Evolutionary conservation across 108 stramenopile species (phyloP).

Genomic region (Nitzschia putrida): DNA sequence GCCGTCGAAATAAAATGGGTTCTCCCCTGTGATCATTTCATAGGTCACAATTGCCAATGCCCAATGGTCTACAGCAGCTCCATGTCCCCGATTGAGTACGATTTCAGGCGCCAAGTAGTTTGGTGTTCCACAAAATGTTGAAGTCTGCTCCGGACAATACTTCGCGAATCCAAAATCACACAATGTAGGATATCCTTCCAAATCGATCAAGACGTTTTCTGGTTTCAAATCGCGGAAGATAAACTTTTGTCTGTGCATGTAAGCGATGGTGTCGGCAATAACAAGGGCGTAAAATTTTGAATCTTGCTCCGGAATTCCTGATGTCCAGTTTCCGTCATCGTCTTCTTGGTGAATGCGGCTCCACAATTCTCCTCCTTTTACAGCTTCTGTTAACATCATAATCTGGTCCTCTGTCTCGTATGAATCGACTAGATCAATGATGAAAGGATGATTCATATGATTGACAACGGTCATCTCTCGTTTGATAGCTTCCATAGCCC

Average conservation of each 20-base stretch:
- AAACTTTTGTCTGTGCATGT: conserved; percentile 66
- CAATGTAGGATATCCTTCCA: conserved; percentile 86
- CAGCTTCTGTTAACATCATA: conserved; percentile 53
- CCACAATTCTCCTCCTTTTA: conserved; percentile 64
- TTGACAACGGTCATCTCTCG: conserved; percentile 49
- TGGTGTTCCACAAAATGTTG: conserved; percentile 92
- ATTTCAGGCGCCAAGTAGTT: conserved; percentile 89
- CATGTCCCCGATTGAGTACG: conserved; percentile 34
- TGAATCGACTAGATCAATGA: conserved; percentile 42
- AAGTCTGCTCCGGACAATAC: conserved; percentile 65
- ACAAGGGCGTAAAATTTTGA: conserved; percentile 36
- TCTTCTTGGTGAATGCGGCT: conserved; percentile 43
- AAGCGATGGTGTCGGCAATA: conserved; percentile 42
- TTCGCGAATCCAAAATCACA: conserved; percentile 84
- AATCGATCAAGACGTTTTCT: conserved; percentile 50
- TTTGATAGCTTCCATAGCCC: conserved; percentile 33
- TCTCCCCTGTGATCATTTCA: conserved; percentile 77
- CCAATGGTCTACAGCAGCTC: conserved; percentile 85
- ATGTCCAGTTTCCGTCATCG: conserved; percentile 43
- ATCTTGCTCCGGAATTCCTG: conserved; percentile 33
- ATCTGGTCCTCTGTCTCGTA: conserved; percentile 51
- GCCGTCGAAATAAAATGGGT: conserved; percentile 60
- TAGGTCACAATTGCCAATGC: conserved; percentile 86
- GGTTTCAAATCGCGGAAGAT: conserved; percentile 90
- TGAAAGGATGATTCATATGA: conserved; percentile 58